Conservation (phyloP, 768 basidiomycete genomes). For the Hericium coralloides region DNA sequence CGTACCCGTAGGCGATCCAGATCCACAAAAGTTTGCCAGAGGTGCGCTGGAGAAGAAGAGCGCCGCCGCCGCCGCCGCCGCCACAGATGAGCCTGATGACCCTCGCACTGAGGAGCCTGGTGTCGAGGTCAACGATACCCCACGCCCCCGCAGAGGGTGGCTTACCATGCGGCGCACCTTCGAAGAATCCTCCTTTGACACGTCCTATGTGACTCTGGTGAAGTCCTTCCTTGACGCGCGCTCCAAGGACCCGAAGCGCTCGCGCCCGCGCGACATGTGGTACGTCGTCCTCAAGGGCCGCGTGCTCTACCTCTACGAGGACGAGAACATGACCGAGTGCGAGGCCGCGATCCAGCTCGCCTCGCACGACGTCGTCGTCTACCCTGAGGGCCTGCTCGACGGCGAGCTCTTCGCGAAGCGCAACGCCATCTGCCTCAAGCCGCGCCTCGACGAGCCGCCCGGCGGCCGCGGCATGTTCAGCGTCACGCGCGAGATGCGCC, state of each 20-base stretch:
- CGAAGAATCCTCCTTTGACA: constrained; percentile 52
- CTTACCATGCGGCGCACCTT: constrained; percentile 76
- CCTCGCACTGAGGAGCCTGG: constrained; percentile 15
- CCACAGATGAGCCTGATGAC: constrained; percentile 21
- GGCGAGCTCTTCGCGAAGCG: constrained; percentile 89
- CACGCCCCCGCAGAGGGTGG: constrained; percentile 70
- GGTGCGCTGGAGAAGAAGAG: constrained; percentile 15
- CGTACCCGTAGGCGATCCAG: constrained; percentile 59
- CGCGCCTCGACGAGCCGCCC: constrained; percentile 32
- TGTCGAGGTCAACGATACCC: constrained; percentile 42
- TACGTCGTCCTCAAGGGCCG: constrained; percentile 88
- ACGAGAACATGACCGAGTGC: constrained; percentile 85
- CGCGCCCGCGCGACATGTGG: constrained; percentile 88
- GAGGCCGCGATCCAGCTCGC: constrained; percentile 84
- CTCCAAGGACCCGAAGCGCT: constrained; percentile 76
- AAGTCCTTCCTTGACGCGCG: constrained; percentile 73
- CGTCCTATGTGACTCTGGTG: constrained; percentile 72
- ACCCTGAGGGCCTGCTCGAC: constrained; percentile 65
- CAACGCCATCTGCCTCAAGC: constrained; percentile 76
- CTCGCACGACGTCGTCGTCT: constrained; percentile 68
- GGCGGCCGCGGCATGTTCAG: constrained; percentile 24
- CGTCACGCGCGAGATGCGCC: constrained; percentile 43
- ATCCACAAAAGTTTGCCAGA: constrained; percentile 31
- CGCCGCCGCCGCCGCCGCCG: constrained; percentile 8
- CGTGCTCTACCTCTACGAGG: constrained; percentile 89